phyloP scores from a whole-genome alignment of 2,329 filamentous ascomycete species.

The Myriosclerotinia curreyana region DNA sequence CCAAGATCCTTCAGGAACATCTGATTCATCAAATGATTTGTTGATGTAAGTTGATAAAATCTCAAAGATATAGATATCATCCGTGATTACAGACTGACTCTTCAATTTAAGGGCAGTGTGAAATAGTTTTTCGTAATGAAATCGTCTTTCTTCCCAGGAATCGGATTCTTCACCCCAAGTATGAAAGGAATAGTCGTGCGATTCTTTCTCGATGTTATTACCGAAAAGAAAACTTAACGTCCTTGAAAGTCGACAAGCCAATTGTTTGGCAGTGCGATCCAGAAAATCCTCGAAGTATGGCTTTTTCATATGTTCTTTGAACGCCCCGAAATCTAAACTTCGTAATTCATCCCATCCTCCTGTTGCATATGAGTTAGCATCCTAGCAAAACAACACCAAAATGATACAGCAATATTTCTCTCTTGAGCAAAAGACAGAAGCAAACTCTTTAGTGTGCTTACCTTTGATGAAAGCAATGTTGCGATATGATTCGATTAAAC shows the following conservation, averaged over 20 bases:
- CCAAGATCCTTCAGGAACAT: not conserved
- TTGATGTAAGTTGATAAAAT: not conserved
- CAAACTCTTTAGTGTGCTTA: not conserved
- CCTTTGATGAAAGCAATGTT: not conserved
- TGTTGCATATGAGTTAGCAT: not conserved
- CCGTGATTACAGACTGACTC: slow-evolving; percentile 18
- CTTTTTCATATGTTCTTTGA: slow-evolving; percentile 12
- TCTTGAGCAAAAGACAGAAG: not conserved
- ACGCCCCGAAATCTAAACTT: slow-evolving; percentile 22
- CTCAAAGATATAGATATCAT: slow-evolving; percentile 16
- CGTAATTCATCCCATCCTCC: slow-evolving; percentile 23
- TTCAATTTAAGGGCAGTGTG: slow-evolving; percentile 24
- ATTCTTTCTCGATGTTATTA: no score
- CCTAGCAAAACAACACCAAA: not conserved
- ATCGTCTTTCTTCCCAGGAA: slow-evolving; percentile 15
- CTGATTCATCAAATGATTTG: not conserved
- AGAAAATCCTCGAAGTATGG: slow-evolving; percentile 18
- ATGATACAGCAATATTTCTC: not conserved
- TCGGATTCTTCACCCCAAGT: slow-evolving; percentile 20
- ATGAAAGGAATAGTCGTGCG: not conserved
- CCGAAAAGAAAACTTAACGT: slow-evolving; percentile 18
- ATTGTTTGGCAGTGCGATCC: slow-evolving; percentile 11
- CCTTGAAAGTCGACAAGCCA: slow-evolving; percentile 18
- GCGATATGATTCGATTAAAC: not conserved
- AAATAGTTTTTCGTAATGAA: slow-evolving; percentile 23